Evolutionary conservation across 2,329 filamentous ascomycete genomes (phyloP), one percentile per base, ranked within the genome.

Genomic region (Phyllosticta ampelicida): DNA sequence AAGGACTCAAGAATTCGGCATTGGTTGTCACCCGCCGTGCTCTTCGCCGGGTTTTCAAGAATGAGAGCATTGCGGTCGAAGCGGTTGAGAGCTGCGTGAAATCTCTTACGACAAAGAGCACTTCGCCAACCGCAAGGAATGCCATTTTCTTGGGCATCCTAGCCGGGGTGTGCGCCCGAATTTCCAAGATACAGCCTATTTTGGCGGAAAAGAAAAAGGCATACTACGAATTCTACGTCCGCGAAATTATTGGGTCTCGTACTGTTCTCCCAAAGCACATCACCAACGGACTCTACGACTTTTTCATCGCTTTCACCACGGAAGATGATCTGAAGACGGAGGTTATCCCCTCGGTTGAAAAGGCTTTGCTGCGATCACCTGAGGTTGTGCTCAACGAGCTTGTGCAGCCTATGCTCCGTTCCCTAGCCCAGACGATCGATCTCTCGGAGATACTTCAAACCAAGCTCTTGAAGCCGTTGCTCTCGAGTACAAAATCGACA

Each of bases 401-500:
- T 21, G 75, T 97, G 54, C 82, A 86, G 5, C 83, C 86, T 11
- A 77, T 97, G 51, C 78, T 95, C 60, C 72, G 78, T 9, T 83
- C 89, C 26, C 75, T 99, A 6, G 84, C 90, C 1, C 68, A 75
- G 26, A 75, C 77, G 5, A 79, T 94, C 64, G 92, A 99, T 66
- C 78, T 97, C 18, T 92, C 92, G 9, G 81, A 84, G 44, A 75
- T 87, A 4, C 77, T 97, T 18, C 79, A 81, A 55, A 77, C 79
- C 23, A 87, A 87, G 61, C 78, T 99, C 36, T 73, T 95, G 44
- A 97, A 96, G 71, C 89, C 90, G 5, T 76, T 99, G 11, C 74
- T 97, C n/a, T 85, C 90, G 48, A 96, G 90, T 68, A 79, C 91
- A 71, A 96, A 95, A 72, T 97, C 94, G 1, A 91, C 87, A 67